phyloP scores from a whole-genome alignment of 2,329 filamentous ascomycete genomes.

The Alternaria atra region DNA sequence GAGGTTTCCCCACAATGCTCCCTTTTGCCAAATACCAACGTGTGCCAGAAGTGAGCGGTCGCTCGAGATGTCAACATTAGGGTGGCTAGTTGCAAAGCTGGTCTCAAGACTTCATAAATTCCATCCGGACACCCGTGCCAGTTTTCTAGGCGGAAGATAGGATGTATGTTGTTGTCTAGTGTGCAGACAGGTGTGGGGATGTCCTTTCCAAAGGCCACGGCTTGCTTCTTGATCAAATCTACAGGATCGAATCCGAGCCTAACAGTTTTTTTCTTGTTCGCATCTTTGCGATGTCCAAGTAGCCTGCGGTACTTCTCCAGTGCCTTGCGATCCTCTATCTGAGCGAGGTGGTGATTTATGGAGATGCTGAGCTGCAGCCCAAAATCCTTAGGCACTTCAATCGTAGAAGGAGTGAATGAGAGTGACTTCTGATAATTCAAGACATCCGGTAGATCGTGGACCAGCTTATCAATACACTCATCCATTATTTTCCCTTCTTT shows the following conservation, averaged over 20 bases:
- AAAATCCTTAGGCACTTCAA: constrained; percentile 51
- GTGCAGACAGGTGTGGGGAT: constrained; percentile 33
- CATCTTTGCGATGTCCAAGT: constrained; percentile 47
- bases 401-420: constrained; percentile 50
- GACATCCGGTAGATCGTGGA: constrained; percentile 47
- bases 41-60: constrained; percentile 52
- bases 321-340: constrained; percentile 49
- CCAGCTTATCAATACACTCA: constrained; percentile 49
- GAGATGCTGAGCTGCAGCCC: constrained; percentile 50
- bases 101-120: constrained; percentile 51
- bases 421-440: constrained; percentile 46
- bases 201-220: constrained; percentile 43
- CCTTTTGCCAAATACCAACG: constrained; percentile 49
- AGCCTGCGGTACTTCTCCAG: constrained; percentile 50
- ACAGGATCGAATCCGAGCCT: constrained; percentile 52
- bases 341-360: constrained; percentile 51
- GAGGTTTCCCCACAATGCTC: constrained; percentile 42
- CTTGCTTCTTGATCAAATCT: constrained; percentile 52
- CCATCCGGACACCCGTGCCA: constrained; percentile 51
- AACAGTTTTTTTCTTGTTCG: constrained; percentile 40
- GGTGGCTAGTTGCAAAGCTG: constrained; percentile 47
- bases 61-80: constrained; percentile 47
- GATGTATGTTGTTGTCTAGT: constrained; percentile 49
- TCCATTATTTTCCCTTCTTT: constrained; percentile 50
- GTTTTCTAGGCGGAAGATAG: constrained; percentile 50